Conservation (phyloP, 441 rosid genomes). For the Hura crepitans region DNA sequence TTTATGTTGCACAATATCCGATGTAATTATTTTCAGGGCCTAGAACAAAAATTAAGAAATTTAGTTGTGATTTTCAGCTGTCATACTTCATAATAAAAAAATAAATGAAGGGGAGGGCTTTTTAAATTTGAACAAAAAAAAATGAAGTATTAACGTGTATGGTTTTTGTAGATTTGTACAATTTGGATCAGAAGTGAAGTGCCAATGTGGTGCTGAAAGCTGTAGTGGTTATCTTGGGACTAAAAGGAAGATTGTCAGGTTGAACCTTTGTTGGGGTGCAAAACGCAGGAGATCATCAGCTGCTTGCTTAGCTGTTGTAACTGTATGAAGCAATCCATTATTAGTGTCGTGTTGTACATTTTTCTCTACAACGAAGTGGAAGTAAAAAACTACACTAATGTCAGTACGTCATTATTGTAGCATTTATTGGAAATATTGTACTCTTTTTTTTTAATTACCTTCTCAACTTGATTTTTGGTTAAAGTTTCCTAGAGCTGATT, state of each 20-base stretch:
- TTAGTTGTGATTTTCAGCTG: neutral
- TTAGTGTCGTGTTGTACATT: constrained; percentile 21
- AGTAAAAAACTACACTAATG: neutral
- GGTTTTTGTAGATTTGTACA: constrained; percentile 65
- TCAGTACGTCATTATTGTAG: neutral
- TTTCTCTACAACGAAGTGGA: neutral
- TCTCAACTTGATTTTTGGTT: neutral
- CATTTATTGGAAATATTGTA: neutral
- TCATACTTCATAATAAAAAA: no score
- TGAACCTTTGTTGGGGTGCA: constrained; percentile 72
- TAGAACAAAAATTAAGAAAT: neutral
- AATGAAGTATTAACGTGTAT: neutral
- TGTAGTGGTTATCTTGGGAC: constrained; percentile 83
- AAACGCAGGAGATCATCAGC: constrained; percentile 69
- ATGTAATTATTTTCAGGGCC: neutral
- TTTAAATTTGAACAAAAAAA: neutral
- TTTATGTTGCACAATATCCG: neutral
- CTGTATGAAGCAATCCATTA: constrained; percentile 25
- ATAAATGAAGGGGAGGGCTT: no score
- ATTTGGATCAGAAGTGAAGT: constrained; percentile 85
- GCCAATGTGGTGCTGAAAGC: constrained; percentile 65
- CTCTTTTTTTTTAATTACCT: no score
- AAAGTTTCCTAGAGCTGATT: neutral
- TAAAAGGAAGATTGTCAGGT: constrained; percentile 52
- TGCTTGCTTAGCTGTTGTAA: constrained; percentile 35